A percentile compares a stretch with the other conserved stretches of the same genome.
These are phyloP conservation scores for Xanthoconium separans DNA, from an alignment of 1,284 basidiomycete species.

Conservation along the genomic window DNA sequence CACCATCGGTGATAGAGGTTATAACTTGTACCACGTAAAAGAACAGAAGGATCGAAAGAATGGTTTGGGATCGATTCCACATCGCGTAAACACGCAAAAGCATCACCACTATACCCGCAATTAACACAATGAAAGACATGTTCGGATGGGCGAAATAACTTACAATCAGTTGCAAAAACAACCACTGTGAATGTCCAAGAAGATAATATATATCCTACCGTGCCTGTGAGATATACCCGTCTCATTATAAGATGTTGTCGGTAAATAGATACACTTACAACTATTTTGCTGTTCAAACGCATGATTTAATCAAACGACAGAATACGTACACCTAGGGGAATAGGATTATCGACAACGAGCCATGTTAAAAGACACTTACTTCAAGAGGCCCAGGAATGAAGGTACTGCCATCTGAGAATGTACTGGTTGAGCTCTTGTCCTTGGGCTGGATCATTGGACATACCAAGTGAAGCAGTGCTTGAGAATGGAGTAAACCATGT, in stretches of 20 bases:
- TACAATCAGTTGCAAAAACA: neutral
- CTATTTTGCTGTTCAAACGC: neutral
- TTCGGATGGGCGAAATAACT: neutral
- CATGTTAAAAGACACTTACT: neutral
- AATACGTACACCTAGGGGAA: neutral
- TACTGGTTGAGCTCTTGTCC: neutral
- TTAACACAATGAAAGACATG: neutral
- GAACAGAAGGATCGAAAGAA: neutral
- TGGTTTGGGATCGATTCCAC: constrained; percentile 10
- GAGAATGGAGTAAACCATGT: neutral
- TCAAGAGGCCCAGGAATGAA: neutral
- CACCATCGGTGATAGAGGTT: neutral
- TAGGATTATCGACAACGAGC: neutral
- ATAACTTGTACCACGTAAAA: neutral
- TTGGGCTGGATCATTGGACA: neutral
- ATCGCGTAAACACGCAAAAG: constrained; percentile 13
- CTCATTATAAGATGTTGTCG: neutral
- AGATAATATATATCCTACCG: neutral
- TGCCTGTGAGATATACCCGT: neutral
- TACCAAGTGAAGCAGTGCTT: neutral
- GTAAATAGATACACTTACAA: neutral
- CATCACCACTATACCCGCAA: neutral
- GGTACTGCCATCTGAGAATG: neutral
- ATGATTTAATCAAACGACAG: neutral
- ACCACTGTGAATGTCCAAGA: neutral